Evolutionary conservation across 495 filamentous ascomycete genomes (phyloP), one percentile per base, ranked within the genome.

Genomic region (Parmelia sp.): DNA sequence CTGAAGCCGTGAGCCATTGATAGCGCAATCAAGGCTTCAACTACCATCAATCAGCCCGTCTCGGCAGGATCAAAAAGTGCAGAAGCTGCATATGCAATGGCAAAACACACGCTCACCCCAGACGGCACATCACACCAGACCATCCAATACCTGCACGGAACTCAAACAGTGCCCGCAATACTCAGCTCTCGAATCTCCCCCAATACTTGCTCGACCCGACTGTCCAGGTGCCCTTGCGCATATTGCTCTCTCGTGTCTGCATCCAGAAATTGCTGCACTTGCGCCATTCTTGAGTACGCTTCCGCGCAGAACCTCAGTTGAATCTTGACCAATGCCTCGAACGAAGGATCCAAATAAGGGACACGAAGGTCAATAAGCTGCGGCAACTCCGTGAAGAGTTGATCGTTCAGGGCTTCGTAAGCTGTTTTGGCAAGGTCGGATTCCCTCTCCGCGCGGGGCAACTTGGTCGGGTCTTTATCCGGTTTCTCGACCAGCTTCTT

Each of bases 251-350:
- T 82, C 53, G 92, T 97, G 73, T 94, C 90, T n/a, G 92, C 87
- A 75, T 97, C 94, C 53, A 98, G 82, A 75, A 96, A 98, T 76
- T 98, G 95, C 78, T 98, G 94, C 65, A 98, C 94, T 79, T 98
- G 94, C 12, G 94, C 94, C 94, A 98, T 97, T 29, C 94, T 81
- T 40, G 85, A 89, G 73, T 98, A 98, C 14, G 94, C 94, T 75
- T 98, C 94, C 15, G 94, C 94, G 73, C 94, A 98, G 78, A 98
- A 98, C 36, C 94, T 84, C 65, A 98, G 77, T 77, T 98, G 94
- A 69, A 98, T 98, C 82, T 98, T 98, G 67, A 98, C 94, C 57
- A 98, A 84, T 0, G 94, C 94, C 76, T 98, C 94, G 73, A 98
- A 98, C 63, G 86, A 90, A 1, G 94, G 94, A 71, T 98, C 94